Percentiles rank a stretch among this genome's conserved stretches.
These are phyloP conservation scores for Sanghuangporus weigelae DNA, from an alignment of 1,284 basidiomycete species.

Conservation along the genomic window DNA sequence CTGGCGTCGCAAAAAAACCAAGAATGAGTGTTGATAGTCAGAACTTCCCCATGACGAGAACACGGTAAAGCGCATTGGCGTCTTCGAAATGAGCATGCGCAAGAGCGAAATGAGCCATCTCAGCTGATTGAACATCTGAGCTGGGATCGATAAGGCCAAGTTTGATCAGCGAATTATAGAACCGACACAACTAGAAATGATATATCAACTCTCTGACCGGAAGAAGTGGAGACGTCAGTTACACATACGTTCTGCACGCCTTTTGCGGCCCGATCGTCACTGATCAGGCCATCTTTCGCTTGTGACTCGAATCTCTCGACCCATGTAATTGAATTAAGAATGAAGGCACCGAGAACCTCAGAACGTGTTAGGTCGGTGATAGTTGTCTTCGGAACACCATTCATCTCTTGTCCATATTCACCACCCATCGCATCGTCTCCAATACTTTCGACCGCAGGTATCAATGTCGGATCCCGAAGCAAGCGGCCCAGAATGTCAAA, in stretches of 20 bases:
- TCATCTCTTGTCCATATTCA: conserved; percentile 20
- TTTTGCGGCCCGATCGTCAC: conserved; percentile 65
- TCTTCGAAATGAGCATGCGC: conserved; percentile 67
- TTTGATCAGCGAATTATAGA: conserved; percentile 65
- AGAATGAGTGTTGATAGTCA: conserved; percentile 19
- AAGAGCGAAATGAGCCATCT: conserved; percentile 70
- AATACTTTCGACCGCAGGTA: conserved; percentile 21
- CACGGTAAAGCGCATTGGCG: conserved; percentile 62
- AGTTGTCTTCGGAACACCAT: conserved; percentile 35
- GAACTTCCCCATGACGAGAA: conserved; percentile 40
- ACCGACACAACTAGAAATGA: conserved; percentile 61
- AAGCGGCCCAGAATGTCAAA: conserved; percentile 67
- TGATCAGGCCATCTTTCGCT: conserved; percentile 56
- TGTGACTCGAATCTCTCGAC: conserved; percentile 61
- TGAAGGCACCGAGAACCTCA: conserved; percentile 63
- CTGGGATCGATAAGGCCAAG: conserved; percentile 52
- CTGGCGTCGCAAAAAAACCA: neutral
- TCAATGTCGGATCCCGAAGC: conserved; percentile 50
- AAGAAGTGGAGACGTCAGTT: neutral
- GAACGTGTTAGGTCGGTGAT: conserved; percentile 55
- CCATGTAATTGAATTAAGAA: conserved; percentile 61
- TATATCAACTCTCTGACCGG: neutral
- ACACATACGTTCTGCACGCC: conserved; percentile 60
- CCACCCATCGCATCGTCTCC: conserved; percentile 30
- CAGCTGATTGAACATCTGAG: conserved; percentile 60